phyloP scores from a whole-genome alignment of 805 yeast genomes.

The Kazachstania africana region DNA sequence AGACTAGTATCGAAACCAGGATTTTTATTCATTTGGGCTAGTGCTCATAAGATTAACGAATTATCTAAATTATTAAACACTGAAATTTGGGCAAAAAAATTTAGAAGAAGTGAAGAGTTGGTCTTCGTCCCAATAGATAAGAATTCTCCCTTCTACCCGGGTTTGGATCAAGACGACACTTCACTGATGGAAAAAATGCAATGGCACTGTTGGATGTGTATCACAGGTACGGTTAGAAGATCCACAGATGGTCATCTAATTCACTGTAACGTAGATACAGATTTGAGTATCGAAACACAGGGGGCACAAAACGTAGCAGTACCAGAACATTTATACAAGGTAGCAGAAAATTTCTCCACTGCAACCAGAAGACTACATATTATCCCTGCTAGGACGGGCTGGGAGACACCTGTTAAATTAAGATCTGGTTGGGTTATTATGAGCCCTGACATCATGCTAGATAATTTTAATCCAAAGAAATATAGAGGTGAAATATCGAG shows the following conservation, averaged over 20 bases:
- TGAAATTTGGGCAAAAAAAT: slow-evolving; percentile 51
- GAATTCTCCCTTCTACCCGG: slow-evolving; percentile 55
- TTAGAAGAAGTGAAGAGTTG: slow-evolving; percentile 81
- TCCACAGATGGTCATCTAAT: slow-evolving; percentile 74
- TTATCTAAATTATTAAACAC: slow-evolving; percentile 42
- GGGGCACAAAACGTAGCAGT: slow-evolving; percentile 35
- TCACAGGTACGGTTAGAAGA: slow-evolving; percentile 86
- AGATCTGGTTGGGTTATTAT: slow-evolving; percentile 88
- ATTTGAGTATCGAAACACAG: slow-evolving; percentile 56
- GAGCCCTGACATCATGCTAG: slow-evolving; percentile 70
- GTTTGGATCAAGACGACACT: slow-evolving; percentile 37
- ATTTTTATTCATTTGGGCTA: slow-evolving; percentile 78
- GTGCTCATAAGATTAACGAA: slow-evolving; percentile 58
- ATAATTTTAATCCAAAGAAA: slow-evolving; percentile 46
- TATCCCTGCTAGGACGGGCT: slow-evolving; percentile 62
- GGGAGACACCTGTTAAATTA: slow-evolving; percentile 46
- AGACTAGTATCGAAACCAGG: slow-evolving; percentile 77
- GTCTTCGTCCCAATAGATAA: slow-evolving; percentile 67
- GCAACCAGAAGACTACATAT: slow-evolving; percentile 77
- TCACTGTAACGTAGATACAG: slow-evolving; percentile 89
- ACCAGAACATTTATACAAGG: slow-evolving; percentile 66
- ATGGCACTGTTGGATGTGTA: slow-evolving; percentile 98
- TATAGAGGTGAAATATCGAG: slow-evolving; percentile 34
- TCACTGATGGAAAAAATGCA: slow-evolving; percentile 56
- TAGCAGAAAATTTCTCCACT: slow-evolving; percentile 81